These are phyloP conservation scores for Phytophthora foliorum DNA, from an alignment of 352 stramenopile species.

Conservation along the genomic window DNA sequence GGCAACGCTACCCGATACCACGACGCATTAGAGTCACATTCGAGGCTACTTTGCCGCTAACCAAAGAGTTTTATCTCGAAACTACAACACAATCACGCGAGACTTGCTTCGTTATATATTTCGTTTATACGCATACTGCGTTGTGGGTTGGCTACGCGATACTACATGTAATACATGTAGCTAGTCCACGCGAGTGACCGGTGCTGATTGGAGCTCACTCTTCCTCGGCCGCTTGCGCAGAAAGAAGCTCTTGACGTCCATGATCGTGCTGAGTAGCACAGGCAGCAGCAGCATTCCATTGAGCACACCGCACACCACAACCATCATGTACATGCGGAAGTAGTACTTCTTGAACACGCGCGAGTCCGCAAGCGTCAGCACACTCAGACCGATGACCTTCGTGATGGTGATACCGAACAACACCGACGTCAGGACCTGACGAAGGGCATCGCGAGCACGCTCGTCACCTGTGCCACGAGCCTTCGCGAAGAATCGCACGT, in stretches of 20 bases:
- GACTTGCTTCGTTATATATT: not conserved
- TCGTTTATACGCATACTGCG: slow-evolving; percentile 19
- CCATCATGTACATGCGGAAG: slow-evolving; percentile 91
- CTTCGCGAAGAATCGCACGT: slow-evolving; percentile 78
- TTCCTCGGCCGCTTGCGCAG: slow-evolving; percentile 38
- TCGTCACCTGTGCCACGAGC: slow-evolving; percentile 44
- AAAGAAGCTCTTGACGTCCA: slow-evolving; percentile 53
- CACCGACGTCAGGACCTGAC: slow-evolving; percentile 74
- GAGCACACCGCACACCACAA: slow-evolving; percentile 79
- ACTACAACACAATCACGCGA: no score
- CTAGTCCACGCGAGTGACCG: no score
- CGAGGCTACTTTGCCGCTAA: not conserved
- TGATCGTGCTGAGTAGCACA: slow-evolving; percentile 59
- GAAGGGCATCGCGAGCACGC: slow-evolving; percentile 58
- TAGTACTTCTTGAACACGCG: slow-evolving; percentile 91
- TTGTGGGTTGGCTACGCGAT: no score
- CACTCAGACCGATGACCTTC: slow-evolving; percentile 82
- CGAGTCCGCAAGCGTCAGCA: slow-evolving; percentile 82
- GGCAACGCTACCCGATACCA: no score
- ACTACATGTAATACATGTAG: no score
- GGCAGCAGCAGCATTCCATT: slow-evolving; percentile 77
- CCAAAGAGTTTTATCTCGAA: no score
- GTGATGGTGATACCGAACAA: slow-evolving; percentile 91
- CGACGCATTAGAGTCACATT: no score
- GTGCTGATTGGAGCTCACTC: no score